Evolutionary conservation across 495 filamentous ascomycete species (phyloP).

Genomic region (Podospora anserina): DNA sequence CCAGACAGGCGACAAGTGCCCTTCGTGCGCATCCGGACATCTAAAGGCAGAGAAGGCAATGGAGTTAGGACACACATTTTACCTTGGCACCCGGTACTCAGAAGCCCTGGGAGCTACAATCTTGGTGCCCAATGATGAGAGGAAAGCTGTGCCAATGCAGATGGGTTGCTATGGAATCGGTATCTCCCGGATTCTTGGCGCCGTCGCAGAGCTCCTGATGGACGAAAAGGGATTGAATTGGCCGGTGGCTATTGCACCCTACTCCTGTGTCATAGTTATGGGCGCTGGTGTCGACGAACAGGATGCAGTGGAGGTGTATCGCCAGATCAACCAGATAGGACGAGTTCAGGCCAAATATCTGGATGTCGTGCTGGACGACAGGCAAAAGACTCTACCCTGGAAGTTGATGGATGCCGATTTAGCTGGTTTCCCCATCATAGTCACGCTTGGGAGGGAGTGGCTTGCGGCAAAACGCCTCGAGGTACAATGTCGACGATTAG

Average conservation of each 20-base stretch:
- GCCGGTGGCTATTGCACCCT: slow-evolving; percentile 84
- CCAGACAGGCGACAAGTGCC: slow-evolving; percentile 66
- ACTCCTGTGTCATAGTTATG: slow-evolving; percentile 69
- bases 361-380: slow-evolving; percentile 70
- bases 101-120: slow-evolving; percentile 65
- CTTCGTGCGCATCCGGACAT: slow-evolving; percentile 59
- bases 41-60: slow-evolving; percentile 70
- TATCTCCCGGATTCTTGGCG: slow-evolving; percentile 84
- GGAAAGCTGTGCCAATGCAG: slow-evolving; percentile 55
- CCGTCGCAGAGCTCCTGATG: slow-evolving; percentile 70
- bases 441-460: slow-evolving; percentile 77
- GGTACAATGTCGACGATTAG: slow-evolving; percentile 67
- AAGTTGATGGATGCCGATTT: slow-evolving; percentile 86
- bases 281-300: slow-evolving; percentile 51
- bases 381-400: slow-evolving; percentile 67
- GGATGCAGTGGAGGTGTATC: slow-evolving; percentile 54
- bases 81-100: slow-evolving; percentile 86
- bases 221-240: slow-evolving; percentile 80
- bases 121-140: slow-evolving; percentile 29
- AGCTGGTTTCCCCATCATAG: slow-evolving; percentile 79
- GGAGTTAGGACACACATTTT: slow-evolving; percentile 93
- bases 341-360: slow-evolving; percentile 29
- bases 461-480: slow-evolving; percentile 59
- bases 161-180: slow-evolving; percentile 99
- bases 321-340: slow-evolving; percentile 29